Evolutionary conservation across 768 basidiomycete species (phyloP).

Genomic region (Kwoniella sp.): DNA sequence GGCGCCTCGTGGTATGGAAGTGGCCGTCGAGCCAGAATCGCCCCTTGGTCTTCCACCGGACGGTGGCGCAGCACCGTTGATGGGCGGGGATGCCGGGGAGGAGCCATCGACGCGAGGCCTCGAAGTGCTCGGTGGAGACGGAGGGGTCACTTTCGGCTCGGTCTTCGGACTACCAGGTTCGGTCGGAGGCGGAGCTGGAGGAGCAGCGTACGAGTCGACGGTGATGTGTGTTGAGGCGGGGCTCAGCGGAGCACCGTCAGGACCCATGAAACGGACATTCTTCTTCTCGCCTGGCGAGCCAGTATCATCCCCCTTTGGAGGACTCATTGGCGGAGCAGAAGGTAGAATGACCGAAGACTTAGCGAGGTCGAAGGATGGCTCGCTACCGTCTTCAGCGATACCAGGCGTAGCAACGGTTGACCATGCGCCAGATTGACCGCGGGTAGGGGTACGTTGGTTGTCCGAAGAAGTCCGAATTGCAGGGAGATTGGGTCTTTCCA

Average conservation of each 20-base stretch:
- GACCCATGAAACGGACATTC: slow-evolving; percentile 48
- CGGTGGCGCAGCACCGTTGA: not conserved
- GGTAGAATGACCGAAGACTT: slow-evolving; percentile 12
- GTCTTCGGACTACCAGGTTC: slow-evolving; percentile 23
- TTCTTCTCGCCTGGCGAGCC: slow-evolving; percentile 35
- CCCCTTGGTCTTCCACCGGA: not conserved
- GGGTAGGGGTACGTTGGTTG: slow-evolving; percentile 16
- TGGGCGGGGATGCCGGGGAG: slow-evolving; percentile 1
- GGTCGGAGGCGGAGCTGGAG: slow-evolving; percentile 41
- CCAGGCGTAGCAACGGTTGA: slow-evolving; percentile 75
- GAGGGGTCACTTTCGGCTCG: slow-evolving; percentile 11
- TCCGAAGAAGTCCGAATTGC: slow-evolving; percentile 13
- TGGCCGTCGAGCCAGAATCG: not conserved
- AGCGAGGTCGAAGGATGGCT: slow-evolving; percentile 24
- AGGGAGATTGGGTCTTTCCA: slow-evolving; percentile 16
- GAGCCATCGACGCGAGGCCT: slow-evolving; percentile 20
- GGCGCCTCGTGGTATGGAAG: not conserved
- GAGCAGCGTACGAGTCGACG: slow-evolving; percentile 40
- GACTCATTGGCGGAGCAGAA: slow-evolving; percentile 14
- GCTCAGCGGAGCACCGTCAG: slow-evolving; percentile 47
- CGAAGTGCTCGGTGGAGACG: slow-evolving; percentile 2
- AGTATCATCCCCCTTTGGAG: slow-evolving; percentile 10
- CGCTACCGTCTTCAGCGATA: slow-evolving; percentile 35
- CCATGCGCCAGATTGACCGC: slow-evolving; percentile 59
- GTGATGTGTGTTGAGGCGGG: slow-evolving; percentile 41